Evolutionary conservation across 163 green algal species (phyloP).

Genomic region (Scenedesmus sp.): DNA sequence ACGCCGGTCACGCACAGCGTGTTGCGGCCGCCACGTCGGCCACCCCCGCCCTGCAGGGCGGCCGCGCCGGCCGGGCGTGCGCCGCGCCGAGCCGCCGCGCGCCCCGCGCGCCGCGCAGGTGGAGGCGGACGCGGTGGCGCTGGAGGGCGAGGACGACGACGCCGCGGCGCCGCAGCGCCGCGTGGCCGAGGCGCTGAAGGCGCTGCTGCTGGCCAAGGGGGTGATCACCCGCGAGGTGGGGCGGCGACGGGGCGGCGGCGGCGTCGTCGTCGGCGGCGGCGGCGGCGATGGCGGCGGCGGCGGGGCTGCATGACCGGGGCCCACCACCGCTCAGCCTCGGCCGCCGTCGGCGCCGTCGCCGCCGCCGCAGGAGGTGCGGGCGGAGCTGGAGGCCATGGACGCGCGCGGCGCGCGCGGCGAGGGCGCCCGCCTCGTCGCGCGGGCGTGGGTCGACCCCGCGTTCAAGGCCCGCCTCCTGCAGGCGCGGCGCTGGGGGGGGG

Average conservation of each 20-base stretch:
- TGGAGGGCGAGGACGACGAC: slow-evolving; percentile 56
- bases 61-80: no score
- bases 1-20: no score
- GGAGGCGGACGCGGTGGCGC: slow-evolving; percentile 56
- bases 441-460: slow-evolving; percentile 57
- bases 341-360: no score
- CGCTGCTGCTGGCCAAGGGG: slow-evolving; percentile 43
- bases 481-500: neutral
- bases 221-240: slow-evolving; percentile 28
- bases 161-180: neutral
- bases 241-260: no score
- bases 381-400: slow-evolving; percentile 54
- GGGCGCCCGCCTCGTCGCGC: slow-evolving; percentile 54
- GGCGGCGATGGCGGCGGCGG: neutral
- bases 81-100: no score
- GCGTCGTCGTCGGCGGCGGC: no score
- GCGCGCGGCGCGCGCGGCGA: slow-evolving; percentile 7
- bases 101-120: slow-evolving; percentile 27
- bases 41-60: no score
- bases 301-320: no score
- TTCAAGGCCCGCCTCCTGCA: slow-evolving; percentile 64
- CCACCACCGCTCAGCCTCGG: no score
- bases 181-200: slow-evolving; percentile 35
- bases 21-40: no score
- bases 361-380: slow-evolving; percentile 44